Evolutionary conservation across 495 filamentous ascomycete species (phyloP).

Genomic region (Astrothelium macrocarpum): DNA sequence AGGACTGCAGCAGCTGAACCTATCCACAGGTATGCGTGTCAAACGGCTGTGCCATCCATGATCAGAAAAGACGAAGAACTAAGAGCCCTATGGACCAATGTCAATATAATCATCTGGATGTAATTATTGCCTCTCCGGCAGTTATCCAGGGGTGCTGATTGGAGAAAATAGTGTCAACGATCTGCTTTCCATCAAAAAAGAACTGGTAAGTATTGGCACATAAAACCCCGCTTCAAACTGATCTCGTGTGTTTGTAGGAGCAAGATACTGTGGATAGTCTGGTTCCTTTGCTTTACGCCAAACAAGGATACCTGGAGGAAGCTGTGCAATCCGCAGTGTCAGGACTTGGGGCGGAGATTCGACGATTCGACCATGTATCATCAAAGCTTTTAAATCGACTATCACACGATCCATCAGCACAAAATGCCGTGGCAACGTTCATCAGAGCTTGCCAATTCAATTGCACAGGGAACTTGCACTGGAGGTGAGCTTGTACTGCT

Average conservation of each 20-base stretch:
- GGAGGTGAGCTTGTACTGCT: conserved; percentile 10
- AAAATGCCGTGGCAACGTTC: conserved; percentile 11
- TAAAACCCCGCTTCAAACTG: neutral
- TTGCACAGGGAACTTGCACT: conserved; percentile 23
- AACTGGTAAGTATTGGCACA: conserved; percentile 18
- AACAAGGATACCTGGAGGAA: conserved; percentile 15
- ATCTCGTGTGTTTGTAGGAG: neutral
- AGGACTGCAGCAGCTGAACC: neutral
- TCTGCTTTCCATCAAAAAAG: conserved; percentile 29
- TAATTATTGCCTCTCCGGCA: neutral
- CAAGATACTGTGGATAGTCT: conserved; percentile 16
- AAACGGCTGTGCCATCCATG: conserved; percentile 4
- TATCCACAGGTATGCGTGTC: conserved; percentile 3
- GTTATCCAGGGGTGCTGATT: neutral
- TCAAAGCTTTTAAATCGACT: neutral
- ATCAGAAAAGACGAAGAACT: conserved; percentile 21
- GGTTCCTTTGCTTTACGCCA: conserved; percentile 12
- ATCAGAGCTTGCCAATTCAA: conserved; percentile 23
- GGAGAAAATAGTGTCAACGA: conserved; percentile 23
- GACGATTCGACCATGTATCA: conserved; percentile 16
- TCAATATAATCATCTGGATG: conserved; percentile 21
- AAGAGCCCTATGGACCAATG: conserved; percentile 23
- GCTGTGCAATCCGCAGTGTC: conserved; percentile 15
- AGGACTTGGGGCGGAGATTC: conserved; percentile 5
- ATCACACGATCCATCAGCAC: neutral